Base-by-base conservation (phyloP, 345 rosid species). In the Linum usitatissimum region DNA sequence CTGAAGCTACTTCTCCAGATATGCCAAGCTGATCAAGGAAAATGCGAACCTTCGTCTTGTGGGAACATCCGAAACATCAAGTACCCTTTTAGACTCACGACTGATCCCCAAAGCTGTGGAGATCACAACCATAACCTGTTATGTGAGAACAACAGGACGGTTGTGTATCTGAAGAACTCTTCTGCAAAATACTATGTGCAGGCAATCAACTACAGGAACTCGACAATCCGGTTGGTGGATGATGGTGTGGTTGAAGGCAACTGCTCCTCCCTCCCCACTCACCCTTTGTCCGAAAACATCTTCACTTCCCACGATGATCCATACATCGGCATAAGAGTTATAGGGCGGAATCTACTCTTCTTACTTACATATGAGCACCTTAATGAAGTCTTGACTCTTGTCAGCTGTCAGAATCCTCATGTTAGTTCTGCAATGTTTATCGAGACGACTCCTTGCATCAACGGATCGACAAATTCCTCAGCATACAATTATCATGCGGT, bases 41-140 rank as follows among this genome's bases (percentile, higher is more conserved):
- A 23, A 1, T 23, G 28, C 28, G 28, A 23, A 23, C 28, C 28
- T 23, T 23, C 28, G 28, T 23, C 28, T 2, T 23, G 28, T 23
- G 80, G 77, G 12, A 54, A 39, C 20, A 45, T 76, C 2, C 69
- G n/a, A 4, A 73, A 45, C 66, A 65, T 77, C 18, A 64, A 56
- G 54, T 55, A 48, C 63, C 75, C 80, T 53, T 70, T 77, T 12
- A 57, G 73, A 23, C 56, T 77, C 30, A 20, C n/a, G 36, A 19
- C 30, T 13, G 73, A 73, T 5, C 75, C 70, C 4, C 17, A n/a
- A 23, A 57, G 17, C 17, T 71, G 77, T 18, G 74, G 70, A 6
- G 18, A 60, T 5, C 39, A 9, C 2, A 9, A 4, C 0, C 62
- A 60, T 48, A 64, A 57, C 40, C 65, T 77, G 10, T 23, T 36